Evolutionary conservation across 2,329 filamentous ascomycete species (phyloP).

Genomic region (Stachybotrys elegans): DNA sequence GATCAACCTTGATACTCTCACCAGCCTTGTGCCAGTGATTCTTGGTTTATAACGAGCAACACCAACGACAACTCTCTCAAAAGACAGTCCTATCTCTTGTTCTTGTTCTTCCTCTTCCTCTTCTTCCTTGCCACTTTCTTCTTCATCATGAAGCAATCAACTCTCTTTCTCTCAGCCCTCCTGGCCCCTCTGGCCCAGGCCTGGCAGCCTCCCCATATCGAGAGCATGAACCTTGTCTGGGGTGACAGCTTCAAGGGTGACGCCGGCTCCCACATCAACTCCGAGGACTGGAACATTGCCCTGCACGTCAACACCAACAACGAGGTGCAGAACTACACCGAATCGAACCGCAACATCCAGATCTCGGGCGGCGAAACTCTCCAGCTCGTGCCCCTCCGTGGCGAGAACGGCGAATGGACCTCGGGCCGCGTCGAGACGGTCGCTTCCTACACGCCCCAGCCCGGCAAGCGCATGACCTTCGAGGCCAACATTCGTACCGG

Average conservation of each 20-base stretch:
- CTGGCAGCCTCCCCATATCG: constrained; percentile 30
- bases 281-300: constrained; percentile 39
- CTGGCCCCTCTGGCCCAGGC: constrained; percentile 23
- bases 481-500: constrained; percentile 43
- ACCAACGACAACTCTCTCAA: too few species aligned
- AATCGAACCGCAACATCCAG: constrained; percentile 40
- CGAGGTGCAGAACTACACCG: constrained; percentile 43
- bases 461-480: constrained; percentile 34
- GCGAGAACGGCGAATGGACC: constrained; percentile 37
- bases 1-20: not conserved
- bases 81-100: too few species aligned
- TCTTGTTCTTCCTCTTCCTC: too few species aligned
- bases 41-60: too few species aligned
- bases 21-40: too few species aligned
- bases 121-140: not conserved
- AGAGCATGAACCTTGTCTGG: constrained; percentile 39
- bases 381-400: constrained; percentile 43
- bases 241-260: constrained; percentile 38
- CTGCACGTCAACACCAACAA: constrained; percentile 40
- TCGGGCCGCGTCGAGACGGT: constrained; percentile 45
- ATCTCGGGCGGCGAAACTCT: constrained; percentile 45
- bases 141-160: constrained; percentile 20
- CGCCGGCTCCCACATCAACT: constrained; percentile 30
- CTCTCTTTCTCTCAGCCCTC: constrained; percentile 11
- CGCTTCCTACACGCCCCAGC: constrained; percentile 37